Evolutionary conservation across 768 basidiomycete genomes (phyloP), one percentile per base, ranked within the genome.

Genomic region (Russula vinacea): DNA sequence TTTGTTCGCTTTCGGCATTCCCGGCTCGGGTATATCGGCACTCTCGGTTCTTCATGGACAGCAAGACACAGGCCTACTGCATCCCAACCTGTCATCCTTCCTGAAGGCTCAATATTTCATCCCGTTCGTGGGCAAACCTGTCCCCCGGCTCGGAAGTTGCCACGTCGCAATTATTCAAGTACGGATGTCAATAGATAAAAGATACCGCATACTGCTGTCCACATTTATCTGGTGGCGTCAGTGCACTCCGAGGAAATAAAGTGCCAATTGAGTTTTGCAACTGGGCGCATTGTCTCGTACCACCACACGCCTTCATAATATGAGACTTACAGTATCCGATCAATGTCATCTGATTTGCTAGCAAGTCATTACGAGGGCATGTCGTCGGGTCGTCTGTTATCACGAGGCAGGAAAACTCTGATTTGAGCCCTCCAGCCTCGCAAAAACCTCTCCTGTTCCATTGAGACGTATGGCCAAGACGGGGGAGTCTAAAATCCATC

Each of bases 401-500:
- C 44, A 45, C 9, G n/a, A 17, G n/a, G 11, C 44, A 16, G 8
- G 26, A 29, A 26, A 50, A 50, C 22, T 14, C 3, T 6, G 24
- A 49, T 26, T 26, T 5, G 44, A 44, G 11, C n/a, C n/a, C n/a
- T n/a, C n/a, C 22, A 16, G 47, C 1, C 45, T 24, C 24, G 49
- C 0, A 6, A 8, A 16, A 50, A 26, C 24, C 16, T 5, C 49
- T 29, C 26, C n/a, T 32, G 51, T 29, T 33, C 10, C 17, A 7
- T 29, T 33, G 51, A 32, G 7, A n/a, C 17, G n/a, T 5, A 26
- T 40, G 11, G 13, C 22, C 54, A 24, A 33, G 33, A 33, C 33
- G 33, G 33, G 33, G 24, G 24, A 17, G 10, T n/a, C 44, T 62
- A 55, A 26, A 37, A 65, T 32, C 59, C 64, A 32, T 35, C 32